Percentiles rank a stretch among this genome's conserved stretches.
These are phyloP conservation scores for Nemophila menziesii DNA, from an alignment of 257 asterid species.

Conservation along the genomic window DNA sequence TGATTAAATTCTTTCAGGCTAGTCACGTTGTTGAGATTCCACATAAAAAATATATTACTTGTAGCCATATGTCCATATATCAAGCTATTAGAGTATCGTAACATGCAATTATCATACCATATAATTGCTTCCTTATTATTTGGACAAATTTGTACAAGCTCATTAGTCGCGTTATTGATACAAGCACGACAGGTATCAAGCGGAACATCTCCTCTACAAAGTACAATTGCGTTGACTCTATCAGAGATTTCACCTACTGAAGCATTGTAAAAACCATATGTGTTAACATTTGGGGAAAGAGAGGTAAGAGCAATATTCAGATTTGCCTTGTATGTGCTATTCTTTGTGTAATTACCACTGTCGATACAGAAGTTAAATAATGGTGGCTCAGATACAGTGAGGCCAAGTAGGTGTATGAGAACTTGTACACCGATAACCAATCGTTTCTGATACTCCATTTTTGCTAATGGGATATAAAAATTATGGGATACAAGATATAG, in stretches of 20 bases:
- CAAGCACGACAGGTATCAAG: slow-evolving; percentile 17
- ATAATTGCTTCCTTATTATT: slow-evolving; percentile 10
- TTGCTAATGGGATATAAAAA: no score
- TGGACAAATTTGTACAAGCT: slow-evolving; percentile 14
- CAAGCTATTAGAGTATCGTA: slow-evolving; percentile 13
- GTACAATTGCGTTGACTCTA: slow-evolving; percentile 12
- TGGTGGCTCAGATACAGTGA: no score
- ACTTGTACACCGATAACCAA: no score
- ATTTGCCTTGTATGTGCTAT: background rate
- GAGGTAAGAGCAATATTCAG: background rate
- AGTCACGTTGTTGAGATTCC: background rate
- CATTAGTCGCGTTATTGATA: background rate
- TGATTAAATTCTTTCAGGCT: background rate
- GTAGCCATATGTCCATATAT: slow-evolving; percentile 2
- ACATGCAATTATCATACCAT: slow-evolving; percentile 11
- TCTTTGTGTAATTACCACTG: background rate
- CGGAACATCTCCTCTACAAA: slow-evolving; percentile 26
- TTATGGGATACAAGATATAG: no score
- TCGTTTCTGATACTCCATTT: background rate
- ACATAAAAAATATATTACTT: background rate
- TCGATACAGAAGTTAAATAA: no score
- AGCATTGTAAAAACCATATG: slow-evolving; percentile 3
- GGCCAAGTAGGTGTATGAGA: background rate
- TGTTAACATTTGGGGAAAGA: background rate
- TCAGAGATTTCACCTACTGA: background rate